Conservation (phyloP, 768 basidiomycete genomes). For the Boletellus sp. region DNA sequence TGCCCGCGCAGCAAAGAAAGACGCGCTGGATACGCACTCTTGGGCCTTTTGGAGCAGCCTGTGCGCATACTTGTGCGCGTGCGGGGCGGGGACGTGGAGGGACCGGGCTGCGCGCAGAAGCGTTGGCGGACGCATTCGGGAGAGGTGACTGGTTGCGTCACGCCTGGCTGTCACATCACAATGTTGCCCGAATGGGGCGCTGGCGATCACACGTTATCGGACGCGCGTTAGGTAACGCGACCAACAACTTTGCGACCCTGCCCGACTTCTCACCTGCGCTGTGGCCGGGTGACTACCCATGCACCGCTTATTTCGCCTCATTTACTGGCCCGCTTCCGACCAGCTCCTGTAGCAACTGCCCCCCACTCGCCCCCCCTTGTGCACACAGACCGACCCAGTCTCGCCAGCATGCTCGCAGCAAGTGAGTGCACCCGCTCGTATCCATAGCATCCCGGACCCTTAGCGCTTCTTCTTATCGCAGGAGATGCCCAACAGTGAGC, state of each 20-base stretch:
- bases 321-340: too few species aligned
- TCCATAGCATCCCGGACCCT: constrained; percentile 1
- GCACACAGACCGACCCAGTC: not conserved
- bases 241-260: not conserved
- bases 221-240: not conserved
- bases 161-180: not conserved
- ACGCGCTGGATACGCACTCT: constrained; percentile 64
- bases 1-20: too few species aligned
- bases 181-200: not conserved
- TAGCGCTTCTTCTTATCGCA: constrained; percentile 10
- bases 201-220: too few species aligned
- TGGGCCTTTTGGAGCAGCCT: constrained; percentile 62
- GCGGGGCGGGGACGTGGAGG: constrained; percentile 17
- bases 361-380: constrained; percentile 5
- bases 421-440: constrained; percentile 11
- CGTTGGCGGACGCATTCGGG: too few species aligned
- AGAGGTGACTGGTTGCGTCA: too few species aligned
- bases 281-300: not conserved
- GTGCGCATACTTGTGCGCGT: constrained; percentile 59
- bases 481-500: constrained; percentile 29
- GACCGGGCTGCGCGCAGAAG: constrained; percentile 11
- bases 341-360: not conserved
- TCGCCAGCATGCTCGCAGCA: not conserved
- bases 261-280: too few species aligned
- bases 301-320: not conserved